phyloP scores from a whole-genome alignment of 768 basidiomycete genomes.

The Ramaria rubella region DNA sequence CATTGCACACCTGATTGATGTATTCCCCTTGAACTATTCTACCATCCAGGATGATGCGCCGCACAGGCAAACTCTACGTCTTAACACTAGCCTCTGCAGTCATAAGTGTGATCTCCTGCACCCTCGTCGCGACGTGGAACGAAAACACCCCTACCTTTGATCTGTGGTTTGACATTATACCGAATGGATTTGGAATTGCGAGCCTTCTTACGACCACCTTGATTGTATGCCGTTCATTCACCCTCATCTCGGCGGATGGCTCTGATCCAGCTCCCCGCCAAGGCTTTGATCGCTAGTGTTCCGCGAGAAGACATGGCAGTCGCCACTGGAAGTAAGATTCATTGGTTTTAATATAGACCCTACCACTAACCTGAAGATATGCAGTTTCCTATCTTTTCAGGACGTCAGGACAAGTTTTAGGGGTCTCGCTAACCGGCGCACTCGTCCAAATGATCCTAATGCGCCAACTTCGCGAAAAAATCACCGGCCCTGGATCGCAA shows the following conservation, averaged over 20 bases:
- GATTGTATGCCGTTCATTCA: constrained; percentile 48
- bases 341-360: neutral
- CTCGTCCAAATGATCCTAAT: constrained; percentile 76
- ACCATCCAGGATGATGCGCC: constrained; percentile 83
- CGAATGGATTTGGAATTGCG: constrained; percentile 80
- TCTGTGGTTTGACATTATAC: constrained; percentile 73
- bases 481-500: constrained; percentile 67
- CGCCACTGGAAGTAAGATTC: constrained; percentile 76
- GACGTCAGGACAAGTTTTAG: constrained; percentile 91
- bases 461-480: constrained; percentile 60
- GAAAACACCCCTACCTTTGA: constrained; percentile 51
- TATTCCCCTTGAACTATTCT: constrained; percentile 10
- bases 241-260: neutral
- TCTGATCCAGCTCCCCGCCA: neutral
- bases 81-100: constrained; percentile 64
- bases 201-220: constrained; percentile 81
- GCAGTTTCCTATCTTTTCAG: constrained; percentile 90
- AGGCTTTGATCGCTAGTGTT: constrained; percentile 87
- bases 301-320: constrained; percentile 78
- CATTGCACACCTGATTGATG: neutral
- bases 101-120: constrained; percentile 51
- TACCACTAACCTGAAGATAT: too few species aligned
- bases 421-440: constrained; percentile 83
- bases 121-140: constrained; percentile 62
- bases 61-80: constrained; percentile 77